phyloP scores from a whole-genome alignment of 192 early-diverging fungal genomes.

The Coemansia sp. region DNA sequence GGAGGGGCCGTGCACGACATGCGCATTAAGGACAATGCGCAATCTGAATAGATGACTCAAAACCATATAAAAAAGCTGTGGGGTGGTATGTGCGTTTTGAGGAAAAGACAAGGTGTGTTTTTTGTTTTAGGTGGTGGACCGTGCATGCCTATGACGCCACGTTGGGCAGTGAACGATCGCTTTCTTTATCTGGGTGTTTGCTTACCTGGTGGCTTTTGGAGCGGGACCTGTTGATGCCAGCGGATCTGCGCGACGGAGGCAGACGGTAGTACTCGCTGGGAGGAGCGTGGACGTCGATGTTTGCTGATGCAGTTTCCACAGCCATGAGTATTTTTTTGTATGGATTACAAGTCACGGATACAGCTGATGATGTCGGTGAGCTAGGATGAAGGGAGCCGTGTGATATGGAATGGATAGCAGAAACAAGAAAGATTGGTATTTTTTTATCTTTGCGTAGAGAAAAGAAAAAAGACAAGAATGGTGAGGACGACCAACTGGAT shows the following conservation, averaged over 20 bases:
- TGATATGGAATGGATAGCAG: background rate
- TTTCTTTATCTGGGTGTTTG: background rate
- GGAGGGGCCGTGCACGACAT: constrained; percentile 1
- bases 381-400: background rate
- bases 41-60: too few species aligned
- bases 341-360: too few species aligned
- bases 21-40: too few species aligned
- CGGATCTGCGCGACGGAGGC: constrained; percentile 15
- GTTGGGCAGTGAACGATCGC: background rate
- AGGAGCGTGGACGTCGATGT: constrained; percentile 32
- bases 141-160: background rate
- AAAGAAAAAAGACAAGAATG: background rate
- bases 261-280: constrained; percentile 46
- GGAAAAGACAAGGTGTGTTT: background rate
- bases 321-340: background rate
- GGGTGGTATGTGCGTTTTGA: too few species aligned
- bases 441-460: background rate
- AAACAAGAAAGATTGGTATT: background rate
- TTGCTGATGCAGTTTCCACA: constrained; percentile 10
- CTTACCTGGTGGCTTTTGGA: constrained; percentile 45
- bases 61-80: too few species aligned
- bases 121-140: background rate
- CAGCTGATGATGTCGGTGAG: too few species aligned
- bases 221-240: constrained; percentile 30
- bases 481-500: background rate